phyloP scores from a whole-genome alignment of 257 asterid genomes.

The Mentha longifolia region DNA sequence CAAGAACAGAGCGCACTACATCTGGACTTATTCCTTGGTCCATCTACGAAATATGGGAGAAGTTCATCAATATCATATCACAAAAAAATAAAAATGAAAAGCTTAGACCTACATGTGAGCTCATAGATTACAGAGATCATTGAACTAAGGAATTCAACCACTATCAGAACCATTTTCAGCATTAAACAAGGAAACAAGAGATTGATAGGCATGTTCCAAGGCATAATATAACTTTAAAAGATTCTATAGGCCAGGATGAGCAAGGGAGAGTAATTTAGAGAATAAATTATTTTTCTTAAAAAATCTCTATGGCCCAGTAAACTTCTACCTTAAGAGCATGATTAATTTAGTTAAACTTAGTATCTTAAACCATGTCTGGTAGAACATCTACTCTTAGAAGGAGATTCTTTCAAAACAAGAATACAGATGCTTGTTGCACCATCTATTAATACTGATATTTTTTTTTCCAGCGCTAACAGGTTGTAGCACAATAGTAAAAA shows the following conservation, averaged over 20 bases:
- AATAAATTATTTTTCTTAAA: neutral
- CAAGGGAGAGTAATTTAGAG: neutral
- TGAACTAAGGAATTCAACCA: neutral
- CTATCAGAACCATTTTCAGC: neutral
- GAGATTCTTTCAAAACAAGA: neutral
- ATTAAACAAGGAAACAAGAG: constrained; percentile 13
- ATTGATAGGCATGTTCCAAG: neutral
- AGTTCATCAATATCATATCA: constrained; percentile 29
- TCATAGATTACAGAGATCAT: neutral
- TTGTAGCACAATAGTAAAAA: constrained; percentile 1
- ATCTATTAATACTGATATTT: constrained; percentile 2
- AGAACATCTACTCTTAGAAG: too few relatives aligned
- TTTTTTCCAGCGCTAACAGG: neutral
- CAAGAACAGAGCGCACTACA: constrained; percentile 85
- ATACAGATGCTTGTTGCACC: neutral
- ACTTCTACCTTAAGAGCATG: constrained; percentile 1
- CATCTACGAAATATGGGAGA: constrained; percentile 56
- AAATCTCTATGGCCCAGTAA: constrained; percentile 15
- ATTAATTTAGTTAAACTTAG: too few relatives aligned
- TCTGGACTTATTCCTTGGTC: constrained; percentile 88
- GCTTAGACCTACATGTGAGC: constrained; percentile 9
- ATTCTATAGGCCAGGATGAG: constrained; percentile 9
- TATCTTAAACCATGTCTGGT: too few relatives aligned
- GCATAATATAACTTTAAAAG: constrained; percentile 7
- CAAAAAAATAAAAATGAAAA: constrained; percentile 8